Evolutionary conservation across 2,329 filamentous ascomycete genomes (phyloP), one percentile per base, ranked within the genome.

Genomic region (Hypoxylon sp.): DNA sequence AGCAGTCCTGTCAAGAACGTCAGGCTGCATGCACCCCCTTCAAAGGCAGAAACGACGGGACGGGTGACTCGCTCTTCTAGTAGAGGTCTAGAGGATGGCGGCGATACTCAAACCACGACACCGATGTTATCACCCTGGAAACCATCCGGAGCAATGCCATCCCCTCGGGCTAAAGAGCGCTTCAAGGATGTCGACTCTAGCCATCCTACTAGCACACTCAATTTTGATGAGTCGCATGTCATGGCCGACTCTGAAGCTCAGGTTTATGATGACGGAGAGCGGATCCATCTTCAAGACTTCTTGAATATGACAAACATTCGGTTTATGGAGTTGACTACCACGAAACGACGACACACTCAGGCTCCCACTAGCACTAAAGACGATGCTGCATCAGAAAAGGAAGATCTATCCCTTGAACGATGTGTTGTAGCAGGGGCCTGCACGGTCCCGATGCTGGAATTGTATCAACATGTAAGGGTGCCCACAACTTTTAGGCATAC

Each of bases 241-340:
- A 76, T 81, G 54, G 77, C 84, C 64, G 82, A 83, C 20, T 76
- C 76, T 1, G 80, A 85, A 48, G 74, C 82, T 25, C 81, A 84
- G 56, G 79, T 82, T 5, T 86, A 89, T n/a, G 84, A 84, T 20
- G 79, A 84, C 11, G 85, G 86, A 20, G 87, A 90, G 27, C 86
- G 85, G 22, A 94, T 97, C 60, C 92, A 95, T 50, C 85, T 99
- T 2, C 94, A 97, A 74, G 92, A 97, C 59, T 99, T 99, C 81
- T 83, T 99, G 49, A 93, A 97, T 70, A 90, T 97, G 89, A 98
- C 95, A 2, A 97, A 93, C 66, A 97, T 99, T 75, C 93, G 95
- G 60, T 99, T 99, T 82, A 98, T 99, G 92, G 96, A 99, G 78
- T 85, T 99, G 55, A 97, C 92, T n/a, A 97, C 95, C 0, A 98